Conservation (phyloP, 805 yeast genomes). For the Debaryomyces castellii region DNA sequence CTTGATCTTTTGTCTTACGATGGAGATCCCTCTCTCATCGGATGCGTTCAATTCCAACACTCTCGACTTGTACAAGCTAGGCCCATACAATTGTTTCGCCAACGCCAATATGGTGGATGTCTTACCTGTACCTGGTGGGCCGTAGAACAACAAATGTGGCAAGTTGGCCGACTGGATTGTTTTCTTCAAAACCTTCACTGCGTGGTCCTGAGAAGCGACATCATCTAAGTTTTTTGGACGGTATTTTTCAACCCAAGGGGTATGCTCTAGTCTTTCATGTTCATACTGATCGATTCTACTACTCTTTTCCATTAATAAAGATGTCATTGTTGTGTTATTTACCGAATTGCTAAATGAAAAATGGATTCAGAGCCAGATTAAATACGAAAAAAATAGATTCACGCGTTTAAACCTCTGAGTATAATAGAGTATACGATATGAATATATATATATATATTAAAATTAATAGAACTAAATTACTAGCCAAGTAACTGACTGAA, state of each 20-base stretch:
- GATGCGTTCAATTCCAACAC: conserved; percentile 86
- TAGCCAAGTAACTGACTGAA: neutral
- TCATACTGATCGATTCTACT: conserved; percentile 23
- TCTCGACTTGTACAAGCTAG: conserved; percentile 62
- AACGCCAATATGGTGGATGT: conserved; percentile 85
- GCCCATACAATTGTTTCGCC: conserved; percentile 77
- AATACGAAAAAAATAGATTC: neutral
- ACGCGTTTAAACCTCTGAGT: neutral
- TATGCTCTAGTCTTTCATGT: conserved; percentile 46
- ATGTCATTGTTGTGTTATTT: conserved; percentile 4
- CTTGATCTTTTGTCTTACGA: conserved; percentile 82
- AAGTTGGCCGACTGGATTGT: conserved; percentile 78
- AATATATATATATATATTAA: neutral
- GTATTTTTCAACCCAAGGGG: conserved; percentile 94
- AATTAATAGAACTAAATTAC: neutral
- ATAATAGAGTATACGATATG: too few species aligned
- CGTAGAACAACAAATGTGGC: conserved; percentile 90
- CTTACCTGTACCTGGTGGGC: conserved; percentile 94
- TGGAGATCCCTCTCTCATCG: conserved; percentile 87
- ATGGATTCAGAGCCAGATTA: neutral
- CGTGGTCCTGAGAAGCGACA: conserved; percentile 88
- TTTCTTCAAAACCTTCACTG: conserved; percentile 77
- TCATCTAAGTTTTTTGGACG: conserved; percentile 88
- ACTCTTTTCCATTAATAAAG: conserved; percentile 5
- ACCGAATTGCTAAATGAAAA: neutral